Conservation (phyloP, 2,329 filamentous ascomycete genomes). For the Boeremia exigua region DNA sequence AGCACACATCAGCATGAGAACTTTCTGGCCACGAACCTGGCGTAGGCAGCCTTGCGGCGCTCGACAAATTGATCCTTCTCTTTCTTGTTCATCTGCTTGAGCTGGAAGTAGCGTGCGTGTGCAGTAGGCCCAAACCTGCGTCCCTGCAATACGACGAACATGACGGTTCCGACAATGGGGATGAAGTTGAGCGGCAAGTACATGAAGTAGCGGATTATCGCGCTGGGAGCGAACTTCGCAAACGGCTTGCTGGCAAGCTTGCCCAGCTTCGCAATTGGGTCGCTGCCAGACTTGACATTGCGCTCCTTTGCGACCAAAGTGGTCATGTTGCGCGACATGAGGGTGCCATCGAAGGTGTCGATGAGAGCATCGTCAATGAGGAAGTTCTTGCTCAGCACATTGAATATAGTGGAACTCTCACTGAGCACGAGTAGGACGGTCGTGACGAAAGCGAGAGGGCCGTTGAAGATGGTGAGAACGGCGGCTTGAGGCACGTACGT, state of each 20-base stretch:
- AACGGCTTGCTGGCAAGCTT: slow-evolving; percentile 64
- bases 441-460: slow-evolving; percentile 77
- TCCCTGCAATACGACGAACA: slow-evolving; percentile 78
- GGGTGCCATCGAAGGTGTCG: slow-evolving; percentile 83
- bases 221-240: slow-evolving; percentile 58
- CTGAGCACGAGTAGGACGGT: slow-evolving; percentile 69
- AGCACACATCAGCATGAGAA: background rate
- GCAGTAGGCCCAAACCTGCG: slow-evolving; percentile 60
- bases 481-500: slow-evolving; percentile 87
- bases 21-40: slow-evolving; percentile 61
- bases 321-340: slow-evolving; percentile 61
- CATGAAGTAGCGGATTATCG: slow-evolving; percentile 78
- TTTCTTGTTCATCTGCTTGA: slow-evolving; percentile 78
- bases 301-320: slow-evolving; percentile 76
- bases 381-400: slow-evolving; percentile 69
- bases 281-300: slow-evolving; percentile 65
- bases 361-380: slow-evolving; percentile 81
- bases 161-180: slow-evolving; percentile 80
- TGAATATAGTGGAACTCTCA: slow-evolving; percentile 58
- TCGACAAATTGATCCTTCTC: slow-evolving; percentile 73
- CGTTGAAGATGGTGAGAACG: slow-evolving; percentile 82
- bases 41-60: slow-evolving; percentile 76
- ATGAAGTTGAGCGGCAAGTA: slow-evolving; percentile 94
- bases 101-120: slow-evolving; percentile 79
- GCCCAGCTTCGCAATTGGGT: slow-evolving; percentile 63